phyloP scores from a whole-genome alignment of 179 eudicot species.

The Carnegiea gigantea region DNA sequence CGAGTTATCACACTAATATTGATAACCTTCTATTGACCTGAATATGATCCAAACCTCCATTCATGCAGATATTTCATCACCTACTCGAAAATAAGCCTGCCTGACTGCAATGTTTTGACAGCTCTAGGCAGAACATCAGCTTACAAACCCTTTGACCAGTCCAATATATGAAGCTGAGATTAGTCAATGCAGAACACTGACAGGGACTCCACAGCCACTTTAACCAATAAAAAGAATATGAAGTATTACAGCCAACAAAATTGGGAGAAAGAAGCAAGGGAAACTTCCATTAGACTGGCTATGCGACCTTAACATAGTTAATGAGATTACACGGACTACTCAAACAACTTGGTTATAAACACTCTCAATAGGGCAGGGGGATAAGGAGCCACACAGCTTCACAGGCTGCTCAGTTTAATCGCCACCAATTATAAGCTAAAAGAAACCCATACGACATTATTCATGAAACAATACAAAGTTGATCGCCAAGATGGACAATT shows the following conservation, averaged over 20 bases:
- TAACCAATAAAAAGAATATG: too few relatives aligned
- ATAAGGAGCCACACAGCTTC: background rate
- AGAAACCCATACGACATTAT: conserved; percentile 44
- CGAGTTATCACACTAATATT: background rate
- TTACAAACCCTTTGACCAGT: background rate
- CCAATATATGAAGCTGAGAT: background rate
- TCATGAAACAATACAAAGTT: conserved; percentile 37
- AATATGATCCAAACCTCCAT: too few relatives aligned
- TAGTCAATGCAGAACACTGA: background rate
- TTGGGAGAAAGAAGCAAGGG: background rate
- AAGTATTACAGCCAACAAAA: background rate
- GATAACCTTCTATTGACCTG: too few relatives aligned
- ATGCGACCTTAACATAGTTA: background rate
- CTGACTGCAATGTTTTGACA: too few relatives aligned
- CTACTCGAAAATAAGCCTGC: too few relatives aligned
- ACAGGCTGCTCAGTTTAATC: background rate
- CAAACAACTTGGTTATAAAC: background rate
- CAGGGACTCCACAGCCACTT: too few relatives aligned
- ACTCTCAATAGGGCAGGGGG: background rate
- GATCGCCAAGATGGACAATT: conserved; percentile 24
- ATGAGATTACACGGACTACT: background rate
- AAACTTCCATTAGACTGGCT: background rate
- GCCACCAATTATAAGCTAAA: conserved; percentile 20
- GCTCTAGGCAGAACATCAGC: background rate
- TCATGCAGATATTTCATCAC: too few relatives aligned